Conservation (phyloP, 768 basidiomycete genomes). For the Fomitopsis serialis region DNA sequence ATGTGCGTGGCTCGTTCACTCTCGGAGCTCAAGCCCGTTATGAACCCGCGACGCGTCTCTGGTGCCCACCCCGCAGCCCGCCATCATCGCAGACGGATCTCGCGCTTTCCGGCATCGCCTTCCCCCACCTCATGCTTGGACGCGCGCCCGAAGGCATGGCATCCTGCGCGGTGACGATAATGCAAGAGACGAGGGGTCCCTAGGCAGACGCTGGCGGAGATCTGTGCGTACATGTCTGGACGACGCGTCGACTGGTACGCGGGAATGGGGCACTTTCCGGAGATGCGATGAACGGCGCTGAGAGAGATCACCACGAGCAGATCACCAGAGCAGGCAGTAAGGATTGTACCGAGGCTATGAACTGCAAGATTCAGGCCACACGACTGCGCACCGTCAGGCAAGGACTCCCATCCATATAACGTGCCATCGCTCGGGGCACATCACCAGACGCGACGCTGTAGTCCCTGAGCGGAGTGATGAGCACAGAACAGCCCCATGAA, state of each 20-base stretch:
- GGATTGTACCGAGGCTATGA: slow-evolving; percentile 2
- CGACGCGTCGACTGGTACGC: slow-evolving; percentile 16
- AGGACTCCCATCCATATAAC: slow-evolving; percentile 3
- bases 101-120: slow-evolving; percentile 46
- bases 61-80: slow-evolving; percentile 22
- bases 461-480: slow-evolving; percentile 27
- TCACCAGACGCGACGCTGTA: slow-evolving; percentile 9
- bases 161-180: slow-evolving; percentile 10
- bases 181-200: slow-evolving; percentile 37
- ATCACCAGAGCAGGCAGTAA: not conserved
- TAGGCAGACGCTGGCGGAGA: slow-evolving; percentile 44
- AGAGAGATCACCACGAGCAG: slow-evolving; percentile 34
- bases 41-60: slow-evolving; percentile 49
- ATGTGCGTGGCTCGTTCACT: slow-evolving; percentile 41
- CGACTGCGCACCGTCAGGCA: slow-evolving; percentile 4
- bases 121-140: slow-evolving; percentile 27
- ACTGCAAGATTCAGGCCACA: slow-evolving; percentile 12
- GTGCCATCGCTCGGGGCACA: slow-evolving; percentile 17
- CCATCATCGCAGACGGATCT: slow-evolving; percentile 19
- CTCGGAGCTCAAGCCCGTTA: slow-evolving; percentile 13
- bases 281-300: slow-evolving; percentile 37
- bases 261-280: slow-evolving; percentile 41
- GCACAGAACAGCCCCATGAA: slow-evolving; percentile 28
- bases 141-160: slow-evolving; percentile 1
- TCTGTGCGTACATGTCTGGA: slow-evolving; percentile 33